A percentile compares a stretch with the other conserved stretches of the same genome.
Conservation (phyloP, 805 yeast species). For the Ascoidea tarda region DNA sequence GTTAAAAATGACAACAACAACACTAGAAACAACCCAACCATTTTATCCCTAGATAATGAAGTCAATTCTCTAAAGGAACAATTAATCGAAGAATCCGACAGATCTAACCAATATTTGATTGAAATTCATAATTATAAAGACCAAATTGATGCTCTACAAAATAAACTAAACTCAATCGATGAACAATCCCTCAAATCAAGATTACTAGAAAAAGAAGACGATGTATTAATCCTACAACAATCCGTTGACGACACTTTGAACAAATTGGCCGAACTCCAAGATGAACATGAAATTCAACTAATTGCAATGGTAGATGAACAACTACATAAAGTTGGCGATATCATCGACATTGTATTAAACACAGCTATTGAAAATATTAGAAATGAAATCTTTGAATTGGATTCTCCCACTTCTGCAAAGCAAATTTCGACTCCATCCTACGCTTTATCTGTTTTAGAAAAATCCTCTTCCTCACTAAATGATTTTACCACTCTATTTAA, state of each 20-base stretch:
- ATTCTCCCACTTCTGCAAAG: conserved; percentile 74
- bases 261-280: conserved; percentile 31
- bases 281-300: conserved; percentile 6
- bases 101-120: conserved; percentile 45
- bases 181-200: conserved; percentile 23
- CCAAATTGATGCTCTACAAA: conserved; percentile 41
- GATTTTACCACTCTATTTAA: conserved; percentile 72
- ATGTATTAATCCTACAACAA: conserved; percentile 65
- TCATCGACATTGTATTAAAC: neutral
- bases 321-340: neutral
- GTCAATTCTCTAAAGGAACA: conserved; percentile 45
- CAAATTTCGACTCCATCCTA: conserved; percentile 61
- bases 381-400: conserved; percentile 36
- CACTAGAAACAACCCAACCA: conserved; percentile 35
- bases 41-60: conserved; percentile 51
- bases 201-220: conserved; percentile 59
- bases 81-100: conserved; percentile 45
- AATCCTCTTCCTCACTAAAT: conserved; percentile 55
- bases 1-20: conserved; percentile 30
- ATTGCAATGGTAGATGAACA: neutral
- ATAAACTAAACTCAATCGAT: conserved; percentile 16
- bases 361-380: neutral
- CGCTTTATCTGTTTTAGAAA: conserved; percentile 53
- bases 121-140: conserved; percentile 42
- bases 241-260: conserved; percentile 60